Evolutionary conservation across 805 yeast genomes (phyloP), one percentile per base, ranked within the genome.

Genomic region (Vanderwaltozyma tropicalis): DNA sequence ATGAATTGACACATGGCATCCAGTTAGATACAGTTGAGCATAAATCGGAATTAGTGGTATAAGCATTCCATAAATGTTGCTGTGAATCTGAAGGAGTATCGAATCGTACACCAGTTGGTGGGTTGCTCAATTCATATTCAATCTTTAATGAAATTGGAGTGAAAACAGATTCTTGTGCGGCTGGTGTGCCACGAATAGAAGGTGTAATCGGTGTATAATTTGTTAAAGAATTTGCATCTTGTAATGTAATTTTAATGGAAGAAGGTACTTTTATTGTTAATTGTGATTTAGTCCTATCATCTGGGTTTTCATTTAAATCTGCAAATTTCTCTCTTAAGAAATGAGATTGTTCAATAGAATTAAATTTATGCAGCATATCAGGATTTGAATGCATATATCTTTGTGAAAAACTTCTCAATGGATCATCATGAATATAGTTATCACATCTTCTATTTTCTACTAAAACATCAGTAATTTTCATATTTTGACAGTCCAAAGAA

Each of bases 1-100:
- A 58, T 32, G 80, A 83, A 46, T 92, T 96, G 5, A 92, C 71
- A 55, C 98, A 92, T 0, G 99, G 99, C 34, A 92, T 82, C 99
- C 99, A 92, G n/a, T 87, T 80, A 2, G 95, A 84, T 0, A 97
- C 83, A 13, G 92, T 75, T 3, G 81, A 69, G 14, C 86, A 85
- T 32, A 79, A 61, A 21, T 85, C 87, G 4, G 84, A 69, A 52
- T 89, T 88, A 1, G 75, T 68, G 0, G 97, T 89, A 58, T 82
- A 87, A 2, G 85, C 94, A 51, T 80, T 92, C 94, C 95, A 86
- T 33, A 63, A 61, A 26, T 64, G 58, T 57, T 14, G 68, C 61
- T 41, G 68, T 55, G 44, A 67, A 20, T 51, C 50, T 15, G 59
- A 37, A 7, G 46, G 66, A 1, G 78, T 64, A 33, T 69, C 76